These are phyloP conservation scores for Lophiostoma macrostomum DNA, from an alignment of 495 filamentous ascomycete species.

Conservation along the genomic window DNA sequence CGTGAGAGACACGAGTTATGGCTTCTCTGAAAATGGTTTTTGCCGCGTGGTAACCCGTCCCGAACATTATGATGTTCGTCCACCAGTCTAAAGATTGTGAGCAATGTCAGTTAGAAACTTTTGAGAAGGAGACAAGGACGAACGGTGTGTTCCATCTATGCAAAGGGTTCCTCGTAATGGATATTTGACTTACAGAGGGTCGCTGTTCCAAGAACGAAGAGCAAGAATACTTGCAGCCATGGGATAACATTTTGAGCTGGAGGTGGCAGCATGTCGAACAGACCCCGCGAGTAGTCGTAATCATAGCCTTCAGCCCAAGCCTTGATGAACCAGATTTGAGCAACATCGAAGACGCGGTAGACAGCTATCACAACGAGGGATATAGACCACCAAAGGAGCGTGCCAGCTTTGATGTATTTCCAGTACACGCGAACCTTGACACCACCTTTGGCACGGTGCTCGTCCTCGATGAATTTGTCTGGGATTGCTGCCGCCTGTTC, in stretches of 20 bases:
- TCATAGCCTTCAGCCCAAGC: slow-evolving; percentile 77
- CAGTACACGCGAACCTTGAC: slow-evolving; percentile 73
- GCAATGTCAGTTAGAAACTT: too few species aligned
- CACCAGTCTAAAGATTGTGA: too few species aligned
- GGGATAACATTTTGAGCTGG: slow-evolving; percentile 66
- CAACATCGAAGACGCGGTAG: slow-evolving; percentile 58
- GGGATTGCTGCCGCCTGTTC: slow-evolving; percentile 54
- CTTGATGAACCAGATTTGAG: slow-evolving; percentile 77
- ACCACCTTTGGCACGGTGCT: slow-evolving; percentile 70
- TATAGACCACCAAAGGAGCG: slow-evolving; percentile 64
- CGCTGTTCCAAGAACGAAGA: slow-evolving; percentile 59
- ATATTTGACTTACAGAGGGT: too few species aligned
- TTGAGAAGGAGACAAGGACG: too few species aligned
- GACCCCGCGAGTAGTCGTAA: slow-evolving; percentile 34
- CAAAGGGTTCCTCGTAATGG: too few species aligned
- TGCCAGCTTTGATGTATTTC: slow-evolving; percentile 77
- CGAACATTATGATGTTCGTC: slow-evolving; percentile 50
- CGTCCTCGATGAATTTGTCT: slow-evolving; percentile 80
- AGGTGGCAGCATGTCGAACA: slow-evolving; percentile 58
- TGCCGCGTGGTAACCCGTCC: slow-evolving; percentile 73
- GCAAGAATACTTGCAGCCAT: slow-evolving; percentile 67
- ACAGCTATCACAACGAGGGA: slow-evolving; percentile 57
- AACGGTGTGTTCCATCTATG: too few species aligned
- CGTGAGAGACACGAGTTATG: slow-evolving; percentile 65
- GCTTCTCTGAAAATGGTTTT: slow-evolving; percentile 66